Conservation (phyloP, 768 basidiomycete genomes). For the Hygrocybe coccinea region DNA sequence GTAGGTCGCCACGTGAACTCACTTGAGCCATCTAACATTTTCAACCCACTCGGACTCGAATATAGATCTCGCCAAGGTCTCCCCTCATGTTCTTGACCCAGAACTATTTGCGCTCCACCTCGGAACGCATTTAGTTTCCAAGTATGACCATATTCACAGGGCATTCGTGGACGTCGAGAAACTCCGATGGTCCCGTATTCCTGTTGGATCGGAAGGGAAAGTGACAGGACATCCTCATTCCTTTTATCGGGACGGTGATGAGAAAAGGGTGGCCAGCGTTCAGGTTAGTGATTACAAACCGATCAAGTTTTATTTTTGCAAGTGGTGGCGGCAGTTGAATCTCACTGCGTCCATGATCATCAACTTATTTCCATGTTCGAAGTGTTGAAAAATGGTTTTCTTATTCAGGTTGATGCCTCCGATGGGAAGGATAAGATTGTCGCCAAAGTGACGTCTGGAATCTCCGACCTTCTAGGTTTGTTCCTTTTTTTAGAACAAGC, state of each 20-base stretch:
- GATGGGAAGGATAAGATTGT: conserved; percentile 56
- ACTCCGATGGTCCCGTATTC: conserved; percentile 80
- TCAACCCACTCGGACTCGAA: background rate
- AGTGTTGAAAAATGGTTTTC: no score
- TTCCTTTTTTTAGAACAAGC: no score
- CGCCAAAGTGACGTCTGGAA: conserved; percentile 61
- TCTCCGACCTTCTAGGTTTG: conserved; percentile 78
- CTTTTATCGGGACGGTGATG: conserved; percentile 86
- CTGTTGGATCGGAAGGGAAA: conserved; percentile 37
- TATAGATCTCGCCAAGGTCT: conserved; percentile 79
- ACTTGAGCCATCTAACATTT: background rate
- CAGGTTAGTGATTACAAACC: conserved; percentile 35
- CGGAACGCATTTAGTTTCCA: conserved; percentile 74
- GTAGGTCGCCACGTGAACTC: conserved; percentile 27
- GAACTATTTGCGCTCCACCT: conserved; percentile 87
- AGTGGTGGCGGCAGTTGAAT: no score
- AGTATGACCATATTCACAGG: conserved; percentile 71
- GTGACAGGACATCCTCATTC: conserved; percentile 58
- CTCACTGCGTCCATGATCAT: no score
- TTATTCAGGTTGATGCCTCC: conserved; percentile 56
- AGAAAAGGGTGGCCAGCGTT: conserved; percentile 66
- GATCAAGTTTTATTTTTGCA: background rate
- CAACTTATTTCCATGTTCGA: no score
- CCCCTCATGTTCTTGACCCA: conserved; percentile 77
- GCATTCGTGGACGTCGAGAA: conserved; percentile 69